Conservation (phyloP, 2,329 filamentous ascomycete genomes). For the Sporothrix euskadiensis region DNA sequence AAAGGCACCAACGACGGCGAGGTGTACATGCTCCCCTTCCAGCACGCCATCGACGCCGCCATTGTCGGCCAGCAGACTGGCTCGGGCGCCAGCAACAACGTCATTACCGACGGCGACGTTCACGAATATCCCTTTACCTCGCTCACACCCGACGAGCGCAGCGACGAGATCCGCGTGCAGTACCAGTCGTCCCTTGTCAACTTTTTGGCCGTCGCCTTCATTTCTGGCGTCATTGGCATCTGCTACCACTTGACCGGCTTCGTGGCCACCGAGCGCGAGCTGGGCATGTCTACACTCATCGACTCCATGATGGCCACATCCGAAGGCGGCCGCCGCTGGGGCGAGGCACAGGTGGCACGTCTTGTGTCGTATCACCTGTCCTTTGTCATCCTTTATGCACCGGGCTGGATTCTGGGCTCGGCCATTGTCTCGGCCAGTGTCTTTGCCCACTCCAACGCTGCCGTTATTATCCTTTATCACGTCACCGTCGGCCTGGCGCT, state of each 20-base stretch:
- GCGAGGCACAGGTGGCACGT: constrained; percentile 71
- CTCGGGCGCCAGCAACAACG: constrained; percentile 45
- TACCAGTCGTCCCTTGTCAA: constrained; percentile 76
- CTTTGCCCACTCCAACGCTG: constrained; percentile 63
- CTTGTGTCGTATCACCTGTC: constrained; percentile 76
- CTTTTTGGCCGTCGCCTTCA: constrained; percentile 75
- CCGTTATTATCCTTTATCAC: constrained; percentile 71
- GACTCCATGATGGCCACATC: constrained; percentile 85
- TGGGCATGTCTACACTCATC: constrained; percentile 82
- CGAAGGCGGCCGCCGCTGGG: constrained; percentile 59
- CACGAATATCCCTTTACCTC: constrained; percentile 77
- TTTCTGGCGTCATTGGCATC: constrained; percentile 76
- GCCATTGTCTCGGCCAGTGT: constrained; percentile 63
- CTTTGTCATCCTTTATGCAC: constrained; percentile 76
- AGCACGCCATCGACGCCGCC: constrained; percentile 72
- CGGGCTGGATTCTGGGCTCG: constrained; percentile 78
- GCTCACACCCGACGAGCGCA: constrained; percentile 65
- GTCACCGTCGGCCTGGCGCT: constrained; percentile 75
- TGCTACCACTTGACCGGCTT: constrained; percentile 86
- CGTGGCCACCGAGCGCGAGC: constrained; percentile 81
- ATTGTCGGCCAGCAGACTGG: constrained; percentile 55
- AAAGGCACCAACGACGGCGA: constrained; percentile 71
- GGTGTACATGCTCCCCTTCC: constrained; percentile 73
- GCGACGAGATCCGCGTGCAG: constrained; percentile 62
- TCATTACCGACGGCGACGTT: constrained; percentile 31